Percentiles rank a stretch among this genome's conserved stretches.
Conservation (phyloP, 257 asterid species). For the Solanum chmielewskii region DNA sequence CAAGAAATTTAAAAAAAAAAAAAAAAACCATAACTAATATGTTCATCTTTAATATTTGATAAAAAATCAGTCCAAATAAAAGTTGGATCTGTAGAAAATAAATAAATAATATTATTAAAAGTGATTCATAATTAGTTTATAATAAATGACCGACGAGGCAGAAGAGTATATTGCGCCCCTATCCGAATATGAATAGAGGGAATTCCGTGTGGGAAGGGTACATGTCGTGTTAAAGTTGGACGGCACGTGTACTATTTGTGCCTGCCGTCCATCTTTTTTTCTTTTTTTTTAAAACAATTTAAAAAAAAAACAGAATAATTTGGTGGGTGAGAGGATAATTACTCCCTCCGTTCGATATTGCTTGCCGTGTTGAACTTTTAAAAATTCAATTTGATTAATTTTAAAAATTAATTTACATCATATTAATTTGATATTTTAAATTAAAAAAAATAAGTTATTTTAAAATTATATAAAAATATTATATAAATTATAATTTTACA, state of each 20-base stretch:
- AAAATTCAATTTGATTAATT: no score
- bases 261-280: slow-evolving; percentile 21
- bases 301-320: neutral
- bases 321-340: neutral
- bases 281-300: neutral
- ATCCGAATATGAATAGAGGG: neutral
- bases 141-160: neutral
- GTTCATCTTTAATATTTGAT: no score
- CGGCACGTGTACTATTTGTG: slow-evolving; percentile 42
- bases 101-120: no score
- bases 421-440: no score
- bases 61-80: neutral
- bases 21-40: no score
- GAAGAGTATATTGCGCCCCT: neutral
- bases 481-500: no score
- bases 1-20: neutral
- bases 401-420: no score
- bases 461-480: no score
- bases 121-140: no score
- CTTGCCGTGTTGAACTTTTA: no score
- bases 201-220: slow-evolving; percentile 62
- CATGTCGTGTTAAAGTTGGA: slow-evolving; percentile 46
- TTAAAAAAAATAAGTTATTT: no score
- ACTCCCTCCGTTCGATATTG: no score
- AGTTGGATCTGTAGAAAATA: neutral